Evolutionary conservation across 2,329 filamentous ascomycete genomes (phyloP).

Genomic region (Mycogone perniciosa): DNA sequence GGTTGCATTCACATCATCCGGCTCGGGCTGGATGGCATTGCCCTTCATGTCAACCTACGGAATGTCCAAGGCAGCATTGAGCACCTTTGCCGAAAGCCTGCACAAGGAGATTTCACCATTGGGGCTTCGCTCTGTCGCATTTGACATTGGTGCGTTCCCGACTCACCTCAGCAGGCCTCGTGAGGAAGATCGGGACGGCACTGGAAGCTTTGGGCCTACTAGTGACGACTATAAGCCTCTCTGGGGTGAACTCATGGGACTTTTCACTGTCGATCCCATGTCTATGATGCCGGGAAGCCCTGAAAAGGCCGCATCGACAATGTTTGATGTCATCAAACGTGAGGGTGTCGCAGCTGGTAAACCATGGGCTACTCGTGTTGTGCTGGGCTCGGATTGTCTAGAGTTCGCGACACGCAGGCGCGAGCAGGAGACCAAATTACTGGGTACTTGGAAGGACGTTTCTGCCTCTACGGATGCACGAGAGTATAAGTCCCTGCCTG

Average conservation of each 20-base stretch:
- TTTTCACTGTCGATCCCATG: conserved; percentile 18
- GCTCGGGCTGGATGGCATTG: conserved; percentile 21
- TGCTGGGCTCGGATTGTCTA: conserved; percentile 26
- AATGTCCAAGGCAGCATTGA: conserved; percentile 24
- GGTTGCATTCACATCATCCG: conserved; percentile 26
- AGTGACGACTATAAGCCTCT: conserved; percentile 18
- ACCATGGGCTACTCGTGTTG: conserved; percentile 21
- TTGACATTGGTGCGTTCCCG: conserved; percentile 27
- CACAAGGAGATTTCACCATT: conserved; percentile 24
- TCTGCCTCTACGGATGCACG: conserved; percentile 18
- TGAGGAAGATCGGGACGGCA: conserved; percentile 14
- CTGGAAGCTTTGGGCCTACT: conserved; percentile 1
- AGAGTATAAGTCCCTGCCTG: neutral
- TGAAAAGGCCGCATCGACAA: conserved; percentile 16
- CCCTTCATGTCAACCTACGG: conserved; percentile 27
- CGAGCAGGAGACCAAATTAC: conserved; percentile 16
- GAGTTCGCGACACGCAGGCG: conserved; percentile 19
- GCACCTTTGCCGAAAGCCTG: conserved; percentile 23
- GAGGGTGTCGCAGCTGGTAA: conserved; percentile 21
- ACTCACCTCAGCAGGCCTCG: conserved; percentile 24
- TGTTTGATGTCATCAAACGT: conserved; percentile 24
- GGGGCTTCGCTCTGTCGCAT: conserved; percentile 23
- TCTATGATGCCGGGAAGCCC: conserved; percentile 23
- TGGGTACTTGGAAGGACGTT: conserved; percentile 21
- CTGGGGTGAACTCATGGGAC: conserved; percentile 16